Conservation (phyloP, 2,329 filamentous ascomycete genomes). For the Scolecobasidium constrictum region DNA sequence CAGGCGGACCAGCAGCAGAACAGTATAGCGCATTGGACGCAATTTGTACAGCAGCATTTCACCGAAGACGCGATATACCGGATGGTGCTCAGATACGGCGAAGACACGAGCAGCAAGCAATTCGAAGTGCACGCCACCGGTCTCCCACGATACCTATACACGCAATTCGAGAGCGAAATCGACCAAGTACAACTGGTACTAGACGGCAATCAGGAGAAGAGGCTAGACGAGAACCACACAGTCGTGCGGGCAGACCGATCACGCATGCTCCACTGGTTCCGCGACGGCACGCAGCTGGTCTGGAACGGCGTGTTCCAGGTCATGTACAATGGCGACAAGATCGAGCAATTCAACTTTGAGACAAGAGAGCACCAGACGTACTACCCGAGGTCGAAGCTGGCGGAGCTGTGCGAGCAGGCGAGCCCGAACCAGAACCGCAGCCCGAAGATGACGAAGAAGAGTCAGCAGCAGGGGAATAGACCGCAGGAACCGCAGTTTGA, state of each 20-base stretch:
- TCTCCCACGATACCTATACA: slow-evolving; percentile 79
- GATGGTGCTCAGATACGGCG: slow-evolving; percentile 48
- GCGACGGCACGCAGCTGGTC: slow-evolving; percentile 68
- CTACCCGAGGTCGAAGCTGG: slow-evolving; percentile 55
- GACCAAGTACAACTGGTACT: slow-evolving; percentile 77
- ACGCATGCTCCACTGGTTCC: slow-evolving; percentile 82
- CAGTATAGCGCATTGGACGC: slow-evolving; percentile 66
- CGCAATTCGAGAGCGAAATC: slow-evolving; percentile 79
- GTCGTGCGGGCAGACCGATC: slow-evolving; percentile 48
- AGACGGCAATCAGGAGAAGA: slow-evolving; percentile 51
- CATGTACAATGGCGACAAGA: slow-evolving; percentile 65
- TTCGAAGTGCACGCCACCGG: slow-evolving; percentile 79
- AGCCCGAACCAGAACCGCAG: slow-evolving; percentile 46
- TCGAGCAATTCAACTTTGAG: slow-evolving; percentile 76
- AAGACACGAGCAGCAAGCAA: slow-evolving; percentile 57
- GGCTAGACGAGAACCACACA: slow-evolving; percentile 4
- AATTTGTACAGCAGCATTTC: slow-evolving; percentile 74
- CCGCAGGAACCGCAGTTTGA: slow-evolving; percentile 30
- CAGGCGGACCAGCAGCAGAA: slow-evolving; percentile 48
- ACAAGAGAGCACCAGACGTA: slow-evolving; percentile 73
- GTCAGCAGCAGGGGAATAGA: slow-evolving; percentile 32
- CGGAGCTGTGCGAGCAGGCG: slow-evolving; percentile 31
- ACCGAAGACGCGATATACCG: slow-evolving; percentile 66
- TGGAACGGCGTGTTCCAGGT: slow-evolving; percentile 67
- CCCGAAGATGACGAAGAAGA: slow-evolving; percentile 44